Base-by-base conservation (phyloP, 1,284 basidiomycete species). In the Apiotrichum gamsii region DNA sequence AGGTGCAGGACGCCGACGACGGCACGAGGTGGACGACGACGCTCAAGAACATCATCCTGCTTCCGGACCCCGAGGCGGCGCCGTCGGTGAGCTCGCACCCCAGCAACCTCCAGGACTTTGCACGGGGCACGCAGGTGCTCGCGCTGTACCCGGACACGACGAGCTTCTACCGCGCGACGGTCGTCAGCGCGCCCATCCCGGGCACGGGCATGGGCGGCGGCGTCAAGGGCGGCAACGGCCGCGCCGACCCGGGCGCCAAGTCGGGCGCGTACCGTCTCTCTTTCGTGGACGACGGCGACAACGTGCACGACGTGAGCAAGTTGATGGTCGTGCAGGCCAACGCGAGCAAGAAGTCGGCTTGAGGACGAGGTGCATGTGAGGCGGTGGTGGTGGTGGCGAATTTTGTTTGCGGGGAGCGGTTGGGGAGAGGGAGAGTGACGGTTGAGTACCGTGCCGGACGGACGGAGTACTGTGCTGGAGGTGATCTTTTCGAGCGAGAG, bases 71-170 rank as follows among this genome's bases (percentile, higher is more conserved):
- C 5, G 45, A 47, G 5, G 60, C 67, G 3, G 57, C 69, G 10
- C 43, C 64, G n/a, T 42, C 55, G 20, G 55, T 62, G 5, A 58
- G 64, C 0, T 67, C 69, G 1, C 73, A 75, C 49, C 75, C 74
- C 0, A 51, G 56, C 33, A 64, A 65, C 16, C 60, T 69, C 33
- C 62, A 69, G 24, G 67, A 70, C 34, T 72, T 65, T 44, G 64
- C 73, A 0, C 45, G 57, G 11, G 68, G 69, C 2, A 65, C 70
- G 2, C 49, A 57, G 28, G 75, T 77, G 31, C 64, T 77, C 39
- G 76, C 71, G 0, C 58, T 76, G 20, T 78, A 77, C 45, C 76
- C 76, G 8, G 76, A 76, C 32, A 78, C 76, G 8, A 77, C 76
- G 0, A 65, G 67, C 0, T 76, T 78, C 56, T 78, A 78, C 58